A percentile compares a stretch with the other conserved stretches of the same genome.
Evolutionary conservation across 1,284 basidiomycete species (phyloP).

Genomic region (Trametes polyzona): DNA sequence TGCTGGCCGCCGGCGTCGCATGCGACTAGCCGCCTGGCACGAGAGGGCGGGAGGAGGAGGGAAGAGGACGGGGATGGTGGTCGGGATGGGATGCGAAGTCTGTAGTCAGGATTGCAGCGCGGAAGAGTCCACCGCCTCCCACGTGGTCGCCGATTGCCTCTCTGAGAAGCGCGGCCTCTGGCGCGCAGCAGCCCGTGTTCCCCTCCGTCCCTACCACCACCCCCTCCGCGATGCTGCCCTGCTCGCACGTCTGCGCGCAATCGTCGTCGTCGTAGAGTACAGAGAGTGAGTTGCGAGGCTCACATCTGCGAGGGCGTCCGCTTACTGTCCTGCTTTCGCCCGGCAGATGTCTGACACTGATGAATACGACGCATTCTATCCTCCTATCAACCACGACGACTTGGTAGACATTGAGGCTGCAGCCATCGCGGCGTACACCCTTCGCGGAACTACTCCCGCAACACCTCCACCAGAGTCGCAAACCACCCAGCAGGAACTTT

Average conservation of each 20-base stretch:
- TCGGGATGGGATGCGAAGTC: conserved; percentile 10
- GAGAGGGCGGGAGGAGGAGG: not conserved
- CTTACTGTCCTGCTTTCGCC: not conserved
- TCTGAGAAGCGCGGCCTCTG: no score
- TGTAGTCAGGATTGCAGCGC: no score
- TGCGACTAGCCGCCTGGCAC: conserved; percentile 13
- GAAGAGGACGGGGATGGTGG: conserved; percentile 10
- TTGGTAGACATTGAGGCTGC: conserved; percentile 26
- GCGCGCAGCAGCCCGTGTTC: no score
- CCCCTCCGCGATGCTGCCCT: not conserved
- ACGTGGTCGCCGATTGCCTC: no score
- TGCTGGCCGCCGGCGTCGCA: conserved; percentile 24
- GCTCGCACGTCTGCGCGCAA: not conserved
- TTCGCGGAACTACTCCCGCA: not conserved
- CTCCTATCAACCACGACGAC: conserved; percentile 24
- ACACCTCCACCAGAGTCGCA: not conserved
- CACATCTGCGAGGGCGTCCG: not conserved
- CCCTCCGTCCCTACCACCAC: no score
- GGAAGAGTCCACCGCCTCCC: no score
- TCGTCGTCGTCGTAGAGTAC: not conserved
- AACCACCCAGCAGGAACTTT: not conserved
- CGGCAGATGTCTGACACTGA: conserved; percentile 19
- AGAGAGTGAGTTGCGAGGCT: not conserved
- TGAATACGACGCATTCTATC: conserved; percentile 32
- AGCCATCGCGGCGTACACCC: conserved; percentile 6